Conservation (phyloP, 768 basidiomycete species). For the Hebeloma cylindrosporum region DNA sequence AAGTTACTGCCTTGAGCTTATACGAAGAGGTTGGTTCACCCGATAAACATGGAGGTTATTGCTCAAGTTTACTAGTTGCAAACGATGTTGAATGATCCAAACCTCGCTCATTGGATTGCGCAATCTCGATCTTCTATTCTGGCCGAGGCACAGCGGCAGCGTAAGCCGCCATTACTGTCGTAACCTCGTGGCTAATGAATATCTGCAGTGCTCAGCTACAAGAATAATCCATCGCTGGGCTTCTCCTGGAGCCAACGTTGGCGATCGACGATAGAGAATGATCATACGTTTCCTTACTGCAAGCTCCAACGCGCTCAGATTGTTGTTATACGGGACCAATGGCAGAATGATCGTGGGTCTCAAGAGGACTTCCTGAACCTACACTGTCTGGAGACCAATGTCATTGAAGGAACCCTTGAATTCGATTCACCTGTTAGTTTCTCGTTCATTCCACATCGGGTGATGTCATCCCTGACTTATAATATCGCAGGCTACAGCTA, state of each 20-base stretch:
- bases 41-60: not conserved
- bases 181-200: no score
- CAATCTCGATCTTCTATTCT: not conserved
- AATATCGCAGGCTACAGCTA: slow-evolving; percentile 7
- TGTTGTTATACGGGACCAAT: slow-evolving; percentile 2
- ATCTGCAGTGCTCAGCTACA: slow-evolving; percentile 5
- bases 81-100: slow-evolving; percentile 1
- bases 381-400: slow-evolving; percentile 19
- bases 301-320: slow-evolving; percentile 11
- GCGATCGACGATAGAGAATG: slow-evolving; percentile 6
- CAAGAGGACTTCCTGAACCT: slow-evolving; percentile 11
- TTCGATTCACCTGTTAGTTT: slow-evolving; percentile 12
- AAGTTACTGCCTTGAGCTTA: slow-evolving; percentile 11
- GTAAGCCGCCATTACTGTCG: not conserved
- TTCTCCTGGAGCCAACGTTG: slow-evolving; percentile 11
- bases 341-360: slow-evolving; percentile 3
- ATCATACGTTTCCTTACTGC: slow-evolving; percentile 13
- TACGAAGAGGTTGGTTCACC: slow-evolving; percentile 15
- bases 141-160: not conserved
- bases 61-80: slow-evolving; percentile 4
- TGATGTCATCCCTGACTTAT: no score
- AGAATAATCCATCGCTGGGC: not conserved
- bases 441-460: not conserved
- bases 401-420: slow-evolving; percentile 15
- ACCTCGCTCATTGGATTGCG: not conserved